phyloP scores from a whole-genome alignment of 2,329 filamentous ascomycete species.

The Colletotrichum sp. region DNA sequence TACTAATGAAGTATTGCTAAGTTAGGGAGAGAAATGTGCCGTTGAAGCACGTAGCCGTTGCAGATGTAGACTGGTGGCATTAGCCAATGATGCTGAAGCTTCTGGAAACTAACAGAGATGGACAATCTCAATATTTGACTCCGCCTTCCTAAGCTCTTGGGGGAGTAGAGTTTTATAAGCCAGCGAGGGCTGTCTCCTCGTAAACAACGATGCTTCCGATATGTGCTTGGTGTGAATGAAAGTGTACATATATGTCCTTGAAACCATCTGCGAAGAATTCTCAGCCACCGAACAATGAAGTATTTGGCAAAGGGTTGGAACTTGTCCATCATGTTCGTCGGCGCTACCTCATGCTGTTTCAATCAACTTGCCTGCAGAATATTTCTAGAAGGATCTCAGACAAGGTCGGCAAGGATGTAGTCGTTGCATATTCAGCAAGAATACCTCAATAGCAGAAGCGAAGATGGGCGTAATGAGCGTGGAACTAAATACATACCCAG shows the following conservation, averaged over 20 bases:
- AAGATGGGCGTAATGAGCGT: not conserved
- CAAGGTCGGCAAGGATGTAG: not conserved
- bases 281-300: too few relatives aligned
- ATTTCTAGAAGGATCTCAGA: rapidly evolving
- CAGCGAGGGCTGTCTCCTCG: not conserved
- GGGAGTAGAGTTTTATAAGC: not conserved
- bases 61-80: too few relatives aligned
- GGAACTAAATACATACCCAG: rapidly evolving
- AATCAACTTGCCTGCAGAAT: rapidly evolving
- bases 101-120: too few relatives aligned
- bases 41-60: too few relatives aligned
- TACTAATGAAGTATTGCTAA: too few relatives aligned
- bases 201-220: too few relatives aligned
- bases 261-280: not conserved
- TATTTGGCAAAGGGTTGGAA: rapidly evolving
- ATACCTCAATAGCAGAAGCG: rapidly evolving
- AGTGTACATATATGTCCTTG: too few relatives aligned
- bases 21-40: too few relatives aligned
- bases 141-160: too few relatives aligned
- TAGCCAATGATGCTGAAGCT: too few relatives aligned
- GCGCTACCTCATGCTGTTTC: not conserved
- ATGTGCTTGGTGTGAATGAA: too few relatives aligned
- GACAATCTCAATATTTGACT: too few relatives aligned
- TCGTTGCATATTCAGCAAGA: rapidly evolving
- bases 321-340: not conserved